These are phyloP conservation scores for Exserohilum rostratum DNA, from an alignment of 2,329 filamentous ascomycete genomes.

Conservation along the genomic window DNA sequence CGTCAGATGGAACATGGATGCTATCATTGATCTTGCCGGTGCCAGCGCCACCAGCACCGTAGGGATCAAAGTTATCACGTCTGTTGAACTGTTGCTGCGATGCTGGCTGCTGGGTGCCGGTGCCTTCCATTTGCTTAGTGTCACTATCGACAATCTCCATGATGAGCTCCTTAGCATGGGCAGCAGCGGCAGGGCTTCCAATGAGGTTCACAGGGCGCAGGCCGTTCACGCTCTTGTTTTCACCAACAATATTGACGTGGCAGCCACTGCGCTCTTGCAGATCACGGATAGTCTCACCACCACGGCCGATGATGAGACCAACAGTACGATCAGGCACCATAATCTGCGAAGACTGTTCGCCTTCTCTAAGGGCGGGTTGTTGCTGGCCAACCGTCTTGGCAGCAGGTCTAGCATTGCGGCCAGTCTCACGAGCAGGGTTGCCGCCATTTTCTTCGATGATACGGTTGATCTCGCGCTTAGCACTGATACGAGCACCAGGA, in stretches of 20 bases:
- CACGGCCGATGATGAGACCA: constrained; percentile 90
- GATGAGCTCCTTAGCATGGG: constrained; percentile 82
- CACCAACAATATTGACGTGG: constrained; percentile 92
- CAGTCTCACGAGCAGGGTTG: constrained; percentile 49
- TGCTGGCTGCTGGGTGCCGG: constrained; percentile 19
- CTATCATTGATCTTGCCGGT: constrained; percentile 74
- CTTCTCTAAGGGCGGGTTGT: constrained; percentile 67
- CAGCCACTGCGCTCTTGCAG: constrained; percentile 91
- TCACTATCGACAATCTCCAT: constrained; percentile 95
- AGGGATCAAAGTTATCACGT: constrained; percentile 48
- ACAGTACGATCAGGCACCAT: constrained; percentile 95
- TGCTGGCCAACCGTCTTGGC: constrained; percentile 44
- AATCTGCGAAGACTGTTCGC: constrained; percentile 86
- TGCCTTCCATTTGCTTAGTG: constrained; percentile 58
- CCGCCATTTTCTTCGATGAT: constrained; percentile 87
- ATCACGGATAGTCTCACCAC: constrained; percentile 90
- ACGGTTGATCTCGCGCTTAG: constrained; percentile 81
- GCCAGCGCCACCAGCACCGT: constrained; percentile 34
- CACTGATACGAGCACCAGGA: constrained; percentile 72
- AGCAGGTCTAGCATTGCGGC: constrained; percentile 49
- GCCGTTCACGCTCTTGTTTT: constrained; percentile 91
- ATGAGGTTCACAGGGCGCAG: constrained; percentile 90
- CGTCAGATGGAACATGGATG: constrained; percentile 85
- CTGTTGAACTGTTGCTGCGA: constrained; percentile 32
- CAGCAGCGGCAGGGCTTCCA: constrained; percentile 74